Conservation (phyloP, 345 rosid species). For the Odontarrhena argentea region DNA sequence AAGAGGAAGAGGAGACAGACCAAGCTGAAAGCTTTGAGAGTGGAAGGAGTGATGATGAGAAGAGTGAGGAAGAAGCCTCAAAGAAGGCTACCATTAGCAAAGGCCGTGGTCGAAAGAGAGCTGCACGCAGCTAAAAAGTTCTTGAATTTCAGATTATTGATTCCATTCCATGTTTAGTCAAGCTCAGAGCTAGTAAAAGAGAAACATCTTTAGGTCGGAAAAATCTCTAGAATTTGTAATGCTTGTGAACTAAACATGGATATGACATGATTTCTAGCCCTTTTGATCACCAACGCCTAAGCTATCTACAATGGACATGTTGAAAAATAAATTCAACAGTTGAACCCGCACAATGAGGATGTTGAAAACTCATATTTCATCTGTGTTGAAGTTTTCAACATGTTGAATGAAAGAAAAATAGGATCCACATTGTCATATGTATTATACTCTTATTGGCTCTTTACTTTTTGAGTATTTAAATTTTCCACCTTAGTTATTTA, state of each 20-base stretch:
- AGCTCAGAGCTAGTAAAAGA: not conserved
- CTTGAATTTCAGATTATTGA: conserved; percentile 3
- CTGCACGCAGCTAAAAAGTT: conserved; percentile 22
- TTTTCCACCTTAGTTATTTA: too few species aligned
- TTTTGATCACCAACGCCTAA: too few species aligned
- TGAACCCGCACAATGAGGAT: too few species aligned
- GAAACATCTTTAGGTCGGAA: not conserved
- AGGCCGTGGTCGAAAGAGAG: conserved; percentile 52
- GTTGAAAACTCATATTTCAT: too few species aligned
- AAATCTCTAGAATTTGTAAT: not conserved
- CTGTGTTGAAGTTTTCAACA: too few species aligned
- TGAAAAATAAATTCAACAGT: too few species aligned
- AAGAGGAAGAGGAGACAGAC: conserved; percentile 62
- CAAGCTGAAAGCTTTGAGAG: conserved; percentile 65
- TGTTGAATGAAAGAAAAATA: too few species aligned
- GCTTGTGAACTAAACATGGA: not conserved
- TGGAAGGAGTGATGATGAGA: conserved; percentile 43
- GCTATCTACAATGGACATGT: too few species aligned
- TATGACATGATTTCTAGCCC: not conserved
- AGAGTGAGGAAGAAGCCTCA: conserved; percentile 47
- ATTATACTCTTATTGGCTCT: too few species aligned
- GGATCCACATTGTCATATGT: too few species aligned
- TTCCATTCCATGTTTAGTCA: not conserved
- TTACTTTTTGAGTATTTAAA: too few species aligned
- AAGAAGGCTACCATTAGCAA: conserved; percentile 45